A percentile compares a stretch with the other conserved stretches of the same genome.
Evolutionary conservation across 2,329 filamentous ascomycete species (phyloP).

Genomic region (Trichoderma cornu-damae): DNA sequence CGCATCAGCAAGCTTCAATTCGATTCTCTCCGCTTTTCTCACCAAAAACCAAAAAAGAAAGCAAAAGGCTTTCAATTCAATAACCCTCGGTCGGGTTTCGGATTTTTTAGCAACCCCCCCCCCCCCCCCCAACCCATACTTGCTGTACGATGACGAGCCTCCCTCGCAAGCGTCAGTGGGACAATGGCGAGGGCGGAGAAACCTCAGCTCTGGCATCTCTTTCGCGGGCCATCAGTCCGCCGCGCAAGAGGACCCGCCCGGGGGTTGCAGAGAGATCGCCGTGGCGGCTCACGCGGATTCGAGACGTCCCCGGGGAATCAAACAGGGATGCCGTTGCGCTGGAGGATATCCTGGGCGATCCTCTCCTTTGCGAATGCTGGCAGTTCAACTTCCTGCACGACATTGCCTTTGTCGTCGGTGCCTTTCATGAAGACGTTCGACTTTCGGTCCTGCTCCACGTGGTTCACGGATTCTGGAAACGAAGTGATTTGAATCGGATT

Average conservation of each 20-base stretch:
- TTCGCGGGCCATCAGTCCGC: slow-evolving; percentile 44
- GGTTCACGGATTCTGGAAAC: slow-evolving; percentile 61
- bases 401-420: slow-evolving; percentile 49
- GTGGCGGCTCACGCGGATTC: slow-evolving; percentile 65
- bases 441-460: slow-evolving; percentile 49
- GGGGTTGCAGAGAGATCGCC: slow-evolving; percentile 50
- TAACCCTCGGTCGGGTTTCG: too few relatives aligned
- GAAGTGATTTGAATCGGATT: slow-evolving; percentile 56
- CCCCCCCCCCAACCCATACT: too few relatives aligned
- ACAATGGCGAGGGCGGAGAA: slow-evolving; percentile 16
- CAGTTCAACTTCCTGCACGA: slow-evolving; percentile 65
- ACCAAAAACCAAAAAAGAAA: not conserved
- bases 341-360: slow-evolving; percentile 65
- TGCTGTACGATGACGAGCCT: slow-evolving; percentile 27
- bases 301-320: slow-evolving; percentile 51
- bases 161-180: slow-evolving; percentile 31
- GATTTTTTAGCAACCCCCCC: not conserved
- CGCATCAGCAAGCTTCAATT: not conserved
- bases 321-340: slow-evolving; percentile 65
- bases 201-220: slow-evolving; percentile 28
- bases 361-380: slow-evolving; percentile 67
- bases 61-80: too few relatives aligned
- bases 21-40: not conserved
- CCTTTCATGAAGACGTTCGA: slow-evolving; percentile 49
- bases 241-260: slow-evolving; percentile 31